Base-by-base conservation (phyloP, 1,284 basidiomycete species). In the Rhodotorula sp. region DNA sequence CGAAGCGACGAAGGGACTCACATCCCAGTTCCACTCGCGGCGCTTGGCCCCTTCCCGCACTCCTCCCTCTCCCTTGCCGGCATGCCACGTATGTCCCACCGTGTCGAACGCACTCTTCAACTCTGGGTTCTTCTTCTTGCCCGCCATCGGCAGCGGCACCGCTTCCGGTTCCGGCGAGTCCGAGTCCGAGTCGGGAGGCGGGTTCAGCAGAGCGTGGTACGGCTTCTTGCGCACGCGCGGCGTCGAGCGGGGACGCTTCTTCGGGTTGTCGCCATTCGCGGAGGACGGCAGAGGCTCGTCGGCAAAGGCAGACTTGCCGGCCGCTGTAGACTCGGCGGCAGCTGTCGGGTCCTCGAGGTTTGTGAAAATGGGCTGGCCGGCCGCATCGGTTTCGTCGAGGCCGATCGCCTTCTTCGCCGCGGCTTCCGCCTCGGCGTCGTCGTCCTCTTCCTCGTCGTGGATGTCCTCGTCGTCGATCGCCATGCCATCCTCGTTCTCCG, bases 71-170 rank as follows among this genome's bases (percentile, higher is more conserved):
- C 72, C 74, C 62, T 70, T 73, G 43, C 75, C 75, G 16, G 75
- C 71, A 61, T 76, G 76, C 73, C 74, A 75, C 23, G 73, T 76
- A 62, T 75, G 75, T 28, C 76, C 76, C 3, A 76, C 73, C 50
- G 70, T 69, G 15, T 69, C 69, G 56, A 75, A 38, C 60, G 62
- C 57, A 38, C 72, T 73, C 52, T 28, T 12, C 50, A 72, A 54
- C 38, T 65, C 63, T 10, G 62, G 56, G 58, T 70, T 68, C 67
- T 72, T 68, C 66, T 70, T 70, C 69, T 69, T 71, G 45, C 74
- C 74, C 4, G 48, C 16, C 26, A 45, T 60, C n/a, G 75, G 75
- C 2, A 76, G 58, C 1, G 75, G 75, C 7, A 75, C 67, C 28
- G 68, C 43, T 60, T 72, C 67, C 2, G 67, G 62, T 45, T 75